Evolutionary conservation across 2,329 filamentous ascomycete species (phyloP).

Genomic region (Macrophomina tecta): DNA sequence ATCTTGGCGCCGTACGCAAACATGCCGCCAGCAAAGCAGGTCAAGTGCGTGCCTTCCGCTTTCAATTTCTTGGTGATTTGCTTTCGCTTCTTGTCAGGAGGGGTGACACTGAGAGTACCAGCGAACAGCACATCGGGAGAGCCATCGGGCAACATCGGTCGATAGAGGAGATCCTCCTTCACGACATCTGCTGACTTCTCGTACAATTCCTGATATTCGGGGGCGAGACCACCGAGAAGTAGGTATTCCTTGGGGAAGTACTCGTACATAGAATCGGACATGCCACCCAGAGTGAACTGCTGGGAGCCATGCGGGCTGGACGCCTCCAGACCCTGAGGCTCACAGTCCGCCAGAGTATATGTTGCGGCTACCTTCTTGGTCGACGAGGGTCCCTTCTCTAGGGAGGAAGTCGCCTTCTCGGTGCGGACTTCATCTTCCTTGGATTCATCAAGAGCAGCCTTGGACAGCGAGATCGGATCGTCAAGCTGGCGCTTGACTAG

Average conservation of each 20-base stretch:
- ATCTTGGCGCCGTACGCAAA: slow-evolving; percentile 71
- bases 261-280: slow-evolving; percentile 50
- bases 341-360: slow-evolving; percentile 34
- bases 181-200: slow-evolving; percentile 55
- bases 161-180: slow-evolving; percentile 54
- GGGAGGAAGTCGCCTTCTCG: slow-evolving; percentile 4
- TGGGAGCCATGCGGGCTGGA: slow-evolving; percentile 33
- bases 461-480: slow-evolving; percentile 15
- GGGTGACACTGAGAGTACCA: slow-evolving; percentile 27
- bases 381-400: background rate
- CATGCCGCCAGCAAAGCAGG: slow-evolving; percentile 75
- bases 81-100: slow-evolving; percentile 34
- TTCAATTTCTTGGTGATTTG: slow-evolving; percentile 35
- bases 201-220: slow-evolving; percentile 61
- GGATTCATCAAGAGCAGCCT: background rate
- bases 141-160: slow-evolving; percentile 55
- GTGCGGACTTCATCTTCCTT: slow-evolving; percentile 21
- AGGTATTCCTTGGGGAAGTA: slow-evolving; percentile 57
- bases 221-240: slow-evolving; percentile 53
- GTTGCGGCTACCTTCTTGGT: slow-evolving; percentile 22
- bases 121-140: slow-evolving; percentile 50
- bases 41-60: slow-evolving; percentile 63
- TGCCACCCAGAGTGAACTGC: slow-evolving; percentile 46
- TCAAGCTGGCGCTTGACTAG: slow-evolving; percentile 15
- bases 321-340: slow-evolving; percentile 10